A percentile compares a stretch with the other conserved stretches of the same genome.
These are phyloP conservation scores for Gynostemma pentaphyllum DNA, from an alignment of 306 rosid genomes.

Conservation along the genomic window DNA sequence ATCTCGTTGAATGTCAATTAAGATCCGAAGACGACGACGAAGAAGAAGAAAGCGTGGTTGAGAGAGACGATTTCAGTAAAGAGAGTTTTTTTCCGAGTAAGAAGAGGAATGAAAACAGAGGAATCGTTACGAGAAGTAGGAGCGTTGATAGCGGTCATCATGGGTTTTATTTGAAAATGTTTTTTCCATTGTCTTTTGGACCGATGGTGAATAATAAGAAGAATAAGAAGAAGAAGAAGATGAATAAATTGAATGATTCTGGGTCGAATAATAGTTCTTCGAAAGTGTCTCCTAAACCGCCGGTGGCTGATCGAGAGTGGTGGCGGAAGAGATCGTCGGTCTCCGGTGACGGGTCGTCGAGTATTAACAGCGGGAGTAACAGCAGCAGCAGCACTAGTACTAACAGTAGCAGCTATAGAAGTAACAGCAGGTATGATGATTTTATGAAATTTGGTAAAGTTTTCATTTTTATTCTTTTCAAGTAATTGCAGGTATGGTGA, in stretches of 20 bases:
- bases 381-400: conserved; percentile 25
- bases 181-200: conserved; percentile 45
- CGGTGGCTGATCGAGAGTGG: conserved; percentile 53
- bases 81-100: conserved; percentile 3
- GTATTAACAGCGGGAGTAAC: conserved; percentile 45
- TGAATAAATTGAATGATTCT: conserved; percentile 16
- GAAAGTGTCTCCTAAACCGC: conserved; percentile 51
- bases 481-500: too few species aligned
- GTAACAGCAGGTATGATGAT: conserved; percentile 12
- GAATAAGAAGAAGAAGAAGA: conserved; percentile 15
- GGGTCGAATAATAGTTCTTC: conserved; percentile 24
- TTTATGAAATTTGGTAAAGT: background rate
- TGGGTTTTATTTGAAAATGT: conserved; percentile 68
- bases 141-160: conserved; percentile 38
- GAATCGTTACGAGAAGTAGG: conserved; percentile 16
- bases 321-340: conserved; percentile 52
- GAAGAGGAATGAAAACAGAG: conserved; percentile 17
- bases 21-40: background rate
- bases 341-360: conserved; percentile 51
- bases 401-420: conserved; percentile 26
- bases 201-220: conserved; percentile 16
- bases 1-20: conserved; percentile 58
- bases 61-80: conserved; percentile 5
- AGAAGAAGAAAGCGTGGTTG: conserved; percentile 6
- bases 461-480: too few species aligned